Base-by-base conservation (phyloP, 306 rosid genomes). In the Cucurbita pepo region DNA sequence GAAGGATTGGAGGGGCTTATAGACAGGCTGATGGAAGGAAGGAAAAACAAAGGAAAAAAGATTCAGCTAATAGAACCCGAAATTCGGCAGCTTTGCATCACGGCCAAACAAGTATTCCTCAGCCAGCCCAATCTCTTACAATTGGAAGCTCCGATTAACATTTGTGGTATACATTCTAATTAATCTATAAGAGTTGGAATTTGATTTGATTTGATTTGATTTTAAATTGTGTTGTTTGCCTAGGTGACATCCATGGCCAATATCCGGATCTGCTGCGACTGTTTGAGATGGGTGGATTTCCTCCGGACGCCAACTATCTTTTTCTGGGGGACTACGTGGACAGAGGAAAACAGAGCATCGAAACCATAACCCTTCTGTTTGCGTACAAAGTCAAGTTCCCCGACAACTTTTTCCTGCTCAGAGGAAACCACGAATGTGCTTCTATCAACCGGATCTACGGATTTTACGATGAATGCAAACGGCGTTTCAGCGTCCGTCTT, bases 291-390 rank as follows among this genome's bases (percentile, higher is more conserved):
- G 98, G 96, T 0, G 98, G 98, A 1, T 92, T 87, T 72, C 98
- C 98, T 0, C 98, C 98, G 0, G 87, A 85, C 4, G 74, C 98
- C 0, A 92, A 88, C 71, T 92, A 92, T 56, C 81, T 92, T 0
- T 92, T 92, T 77, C 91, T 92, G 0, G 98, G 98, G 14, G 98
- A 92, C 83, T 92, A 92, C 11, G 98, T 92, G 0, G 98, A 92
- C 81, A 86, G 98, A 84, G 98, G 98, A 71, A 92, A 90, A 67
- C 98, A 92, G 67, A 90, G 98, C 74, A 70, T 90, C 1, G 98
- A 92, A 67, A 92, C 98, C 1, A 88, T 92, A 80, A 82, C 91
- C 43, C 88, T 92, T 13, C 76, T 92, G 0, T 89, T 90, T 0
- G 89, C 93, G 0, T 92, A 90, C 88, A 92, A 92, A 79, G 76